These are phyloP conservation scores for Mycena metata DNA, from an alignment of 768 basidiomycete species.

Conservation along the genomic window DNA sequence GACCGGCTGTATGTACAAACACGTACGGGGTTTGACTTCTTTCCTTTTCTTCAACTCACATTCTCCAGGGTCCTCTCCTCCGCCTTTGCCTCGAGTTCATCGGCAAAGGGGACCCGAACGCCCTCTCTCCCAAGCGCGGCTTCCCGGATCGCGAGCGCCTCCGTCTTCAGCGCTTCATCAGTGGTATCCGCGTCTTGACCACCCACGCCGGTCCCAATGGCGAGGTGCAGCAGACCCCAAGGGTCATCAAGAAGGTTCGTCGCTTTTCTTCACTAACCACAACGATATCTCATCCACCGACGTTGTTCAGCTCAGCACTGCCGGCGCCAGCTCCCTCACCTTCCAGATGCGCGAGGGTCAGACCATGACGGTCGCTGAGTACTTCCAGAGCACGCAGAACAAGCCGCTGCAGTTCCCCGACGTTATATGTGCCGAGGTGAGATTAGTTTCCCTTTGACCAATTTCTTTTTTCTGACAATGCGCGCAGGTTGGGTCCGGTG, in stretches of 20 bases:
- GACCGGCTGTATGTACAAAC: conserved; percentile 79
- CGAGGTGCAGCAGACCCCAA: conserved; percentile 48
- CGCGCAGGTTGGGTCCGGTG: conserved; percentile 71
- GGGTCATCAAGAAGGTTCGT: conserved; percentile 58
- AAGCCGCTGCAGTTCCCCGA: conserved; percentile 71
- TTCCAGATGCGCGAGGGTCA: conserved; percentile 65
- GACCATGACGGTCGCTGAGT: conserved; percentile 61
- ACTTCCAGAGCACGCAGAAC: conserved; percentile 70
- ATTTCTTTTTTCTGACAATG: background rate
- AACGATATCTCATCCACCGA: no score
- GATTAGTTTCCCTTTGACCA: no score
- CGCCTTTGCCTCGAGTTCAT: conserved; percentile 63
- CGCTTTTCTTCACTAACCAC: no score
- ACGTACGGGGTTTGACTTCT: conserved; percentile 38
- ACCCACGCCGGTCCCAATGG: conserved; percentile 29
- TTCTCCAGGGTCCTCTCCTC: conserved; percentile 51
- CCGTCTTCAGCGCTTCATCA: conserved; percentile 62
- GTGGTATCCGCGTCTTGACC: conserved; percentile 55
- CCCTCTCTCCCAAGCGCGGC: conserved; percentile 53
- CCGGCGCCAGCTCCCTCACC: conserved; percentile 55
- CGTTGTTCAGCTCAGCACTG: conserved; percentile 47
- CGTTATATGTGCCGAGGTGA: conserved; percentile 76
- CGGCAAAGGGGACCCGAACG: conserved; percentile 49
- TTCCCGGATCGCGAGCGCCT: conserved; percentile 65
- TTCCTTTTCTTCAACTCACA: background rate